Conservation (phyloP, 2,329 filamentous ascomycete species). For the Esteya vermicola region DNA sequence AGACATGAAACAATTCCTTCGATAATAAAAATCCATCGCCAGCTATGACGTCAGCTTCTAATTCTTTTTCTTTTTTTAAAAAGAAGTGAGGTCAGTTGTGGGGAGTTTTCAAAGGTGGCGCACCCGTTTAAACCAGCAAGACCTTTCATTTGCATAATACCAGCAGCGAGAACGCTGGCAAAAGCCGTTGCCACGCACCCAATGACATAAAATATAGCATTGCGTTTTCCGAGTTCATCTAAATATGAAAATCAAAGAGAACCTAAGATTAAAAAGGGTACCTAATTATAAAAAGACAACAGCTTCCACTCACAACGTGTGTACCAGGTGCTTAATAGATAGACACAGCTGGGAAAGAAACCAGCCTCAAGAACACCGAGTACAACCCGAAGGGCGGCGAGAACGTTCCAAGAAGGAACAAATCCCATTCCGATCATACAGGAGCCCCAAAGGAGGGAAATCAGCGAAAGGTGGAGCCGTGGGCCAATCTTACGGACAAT, state of each 20-base stretch:
- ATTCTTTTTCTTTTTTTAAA: background rate
- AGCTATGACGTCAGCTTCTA: constrained; percentile 24
- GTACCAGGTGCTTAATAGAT: constrained; percentile 63
- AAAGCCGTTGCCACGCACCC: constrained; percentile 53
- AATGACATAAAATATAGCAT: constrained; percentile 54
- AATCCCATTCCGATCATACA: constrained; percentile 56
- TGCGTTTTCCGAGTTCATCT: constrained; percentile 57
- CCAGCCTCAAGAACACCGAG: constrained; percentile 54
- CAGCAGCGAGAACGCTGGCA: constrained; percentile 55
- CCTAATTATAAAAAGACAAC: too few relatives aligned
- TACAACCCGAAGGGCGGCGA: constrained; percentile 42
- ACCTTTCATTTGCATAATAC: constrained; percentile 51
- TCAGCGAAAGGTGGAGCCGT: constrained; percentile 36
- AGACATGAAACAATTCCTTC: constrained; percentile 39
- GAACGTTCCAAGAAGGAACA: constrained; percentile 30
- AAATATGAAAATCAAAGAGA: too few relatives aligned
- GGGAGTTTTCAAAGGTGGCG: too few relatives aligned
- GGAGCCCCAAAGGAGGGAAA: constrained; percentile 44
- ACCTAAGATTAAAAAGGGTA: too few relatives aligned
- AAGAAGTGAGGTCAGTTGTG: background rate
- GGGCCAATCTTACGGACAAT: constrained; percentile 53
- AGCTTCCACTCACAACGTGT: constrained; percentile 45
- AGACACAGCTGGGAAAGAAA: constrained; percentile 58
- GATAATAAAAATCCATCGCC: constrained; percentile 54
- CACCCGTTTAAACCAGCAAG: constrained; percentile 25